phyloP scores from a whole-genome alignment of 2,329 filamentous ascomycete genomes.

The Claviceps quebecensis region DNA sequence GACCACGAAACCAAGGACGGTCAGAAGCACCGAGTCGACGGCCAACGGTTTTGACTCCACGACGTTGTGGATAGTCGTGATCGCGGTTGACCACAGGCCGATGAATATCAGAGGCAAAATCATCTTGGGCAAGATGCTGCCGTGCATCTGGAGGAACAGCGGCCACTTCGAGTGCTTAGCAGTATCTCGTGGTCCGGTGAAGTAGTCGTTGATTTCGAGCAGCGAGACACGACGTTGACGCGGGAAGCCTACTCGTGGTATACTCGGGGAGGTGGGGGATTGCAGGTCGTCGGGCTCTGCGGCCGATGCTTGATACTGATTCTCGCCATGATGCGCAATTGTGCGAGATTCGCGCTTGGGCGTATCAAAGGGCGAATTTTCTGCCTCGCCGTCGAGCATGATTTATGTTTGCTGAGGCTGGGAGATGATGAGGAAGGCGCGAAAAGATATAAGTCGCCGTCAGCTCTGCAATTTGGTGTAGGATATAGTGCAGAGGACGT shows the following conservation, averaged over 20 bases:
- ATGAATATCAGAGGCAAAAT: slow-evolving; percentile 53
- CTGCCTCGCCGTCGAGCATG: slow-evolving; percentile 2
- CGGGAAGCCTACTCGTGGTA: background rate
- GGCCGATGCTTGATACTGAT: background rate
- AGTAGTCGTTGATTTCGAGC: slow-evolving; percentile 46
- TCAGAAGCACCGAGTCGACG: slow-evolving; percentile 40
- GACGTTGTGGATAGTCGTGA: slow-evolving; percentile 35
- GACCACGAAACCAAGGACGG: slow-evolving; percentile 70
- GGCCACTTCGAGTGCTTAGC: slow-evolving; percentile 65
- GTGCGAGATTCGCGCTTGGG: background rate
- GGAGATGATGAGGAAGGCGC: too few species aligned
- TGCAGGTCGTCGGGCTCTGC: background rate
- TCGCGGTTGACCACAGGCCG: slow-evolving; percentile 48
- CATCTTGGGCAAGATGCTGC: slow-evolving; percentile 61
- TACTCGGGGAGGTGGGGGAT: slow-evolving; percentile 1
- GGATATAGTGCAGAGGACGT: background rate
- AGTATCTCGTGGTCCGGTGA: slow-evolving; percentile 53
- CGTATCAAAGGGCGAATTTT: background rate
- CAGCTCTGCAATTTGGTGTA: background rate
- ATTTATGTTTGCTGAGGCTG: background rate
- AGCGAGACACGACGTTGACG: slow-evolving; percentile 17
- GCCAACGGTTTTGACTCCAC: slow-evolving; percentile 27
- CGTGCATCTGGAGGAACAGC: slow-evolving; percentile 60
- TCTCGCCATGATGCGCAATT: background rate
- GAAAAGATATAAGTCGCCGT: too few species aligned